These are phyloP conservation scores for Aleurites moluccanus DNA, from an alignment of 441 rosid genomes.

Conservation along the genomic window DNA sequence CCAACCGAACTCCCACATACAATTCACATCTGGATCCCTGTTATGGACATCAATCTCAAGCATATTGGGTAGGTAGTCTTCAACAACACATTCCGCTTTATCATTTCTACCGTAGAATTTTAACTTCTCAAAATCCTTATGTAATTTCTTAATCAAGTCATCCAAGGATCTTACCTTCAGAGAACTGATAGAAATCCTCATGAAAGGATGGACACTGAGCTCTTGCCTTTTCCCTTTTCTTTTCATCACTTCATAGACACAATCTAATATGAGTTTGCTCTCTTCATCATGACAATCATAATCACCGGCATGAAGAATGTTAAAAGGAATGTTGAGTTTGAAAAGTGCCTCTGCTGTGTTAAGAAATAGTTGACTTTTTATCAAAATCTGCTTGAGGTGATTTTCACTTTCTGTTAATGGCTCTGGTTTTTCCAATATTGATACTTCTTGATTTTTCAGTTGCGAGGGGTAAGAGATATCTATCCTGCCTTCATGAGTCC, in stretches of 20 bases:
- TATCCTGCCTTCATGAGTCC: conserved; percentile 24
- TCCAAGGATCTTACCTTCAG: conserved; percentile 49
- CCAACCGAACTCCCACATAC: conserved; percentile 94
- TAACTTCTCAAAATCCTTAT: conserved; percentile 54
- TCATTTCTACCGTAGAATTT: conserved; percentile 52
- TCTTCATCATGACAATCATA: conserved; percentile 39
- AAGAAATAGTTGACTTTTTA: conserved; percentile 61
- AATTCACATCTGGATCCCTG: conserved; percentile 59
- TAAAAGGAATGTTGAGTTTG: conserved; percentile 59
- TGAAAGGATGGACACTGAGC: conserved; percentile 58
- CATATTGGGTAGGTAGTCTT: conserved; percentile 65
- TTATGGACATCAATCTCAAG: conserved; percentile 56
- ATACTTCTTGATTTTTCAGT: conserved; percentile 24
- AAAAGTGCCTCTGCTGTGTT: conserved; percentile 75
- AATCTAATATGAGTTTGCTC: conserved; percentile 62
- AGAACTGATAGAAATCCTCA: conserved; percentile 36
- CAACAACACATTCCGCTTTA: conserved; percentile 36
- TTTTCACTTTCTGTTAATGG: conserved; percentile 58
- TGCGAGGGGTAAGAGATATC: conserved; percentile 15
- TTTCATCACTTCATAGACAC: conserved; percentile 79
- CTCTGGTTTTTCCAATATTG: conserved; percentile 29
- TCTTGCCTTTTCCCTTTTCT: conserved; percentile 75
- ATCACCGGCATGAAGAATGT: conserved; percentile 28
- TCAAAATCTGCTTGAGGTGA: conserved; percentile 59
- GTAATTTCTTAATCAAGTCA: conserved; percentile 56